phyloP scores from a whole-genome alignment of 148 eudicot species.

The Pharnaceum exiguum region DNA sequence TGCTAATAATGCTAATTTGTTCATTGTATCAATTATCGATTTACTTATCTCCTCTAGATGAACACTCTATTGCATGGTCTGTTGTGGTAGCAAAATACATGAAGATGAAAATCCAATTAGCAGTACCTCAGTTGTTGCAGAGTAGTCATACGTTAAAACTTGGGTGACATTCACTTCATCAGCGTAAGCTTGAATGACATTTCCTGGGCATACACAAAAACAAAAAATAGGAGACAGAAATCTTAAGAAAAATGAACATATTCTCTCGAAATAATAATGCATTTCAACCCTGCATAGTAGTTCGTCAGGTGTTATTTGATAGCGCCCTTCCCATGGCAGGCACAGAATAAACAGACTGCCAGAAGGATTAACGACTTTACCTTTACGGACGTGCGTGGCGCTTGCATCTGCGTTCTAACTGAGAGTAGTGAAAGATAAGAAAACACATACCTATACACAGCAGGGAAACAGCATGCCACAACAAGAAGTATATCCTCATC shows the following conservation, averaged over 20 bases:
- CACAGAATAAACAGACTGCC: no score
- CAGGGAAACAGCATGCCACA: constrained; percentile 21
- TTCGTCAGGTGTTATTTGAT: no score
- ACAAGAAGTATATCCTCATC: constrained; percentile 20
- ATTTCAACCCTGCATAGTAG: no score
- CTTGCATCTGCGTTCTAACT: not conserved
- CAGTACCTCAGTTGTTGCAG: constrained; percentile 49
- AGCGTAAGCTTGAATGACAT: no score
- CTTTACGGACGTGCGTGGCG: not conserved
- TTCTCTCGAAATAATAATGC: no score
- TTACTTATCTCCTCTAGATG: no score
- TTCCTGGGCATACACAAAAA: no score
- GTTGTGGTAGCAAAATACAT: no score
- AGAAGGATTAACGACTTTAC: no score
- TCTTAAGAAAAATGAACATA: not conserved
- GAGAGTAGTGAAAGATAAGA: not conserved
- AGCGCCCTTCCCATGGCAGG: no score
- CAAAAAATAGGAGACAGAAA: not conserved
- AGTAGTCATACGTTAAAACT: constrained; percentile 33
- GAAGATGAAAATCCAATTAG: not conserved
- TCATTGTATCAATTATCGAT: no score
- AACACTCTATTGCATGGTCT: no score
- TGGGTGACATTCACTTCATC: constrained; percentile 24
- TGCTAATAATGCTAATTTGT: not conserved
- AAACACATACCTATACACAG: constrained; percentile 10